Evolutionary conservation across 208 protist species (phyloP).

Genomic region (Trypanosoma cruzi): DNA sequence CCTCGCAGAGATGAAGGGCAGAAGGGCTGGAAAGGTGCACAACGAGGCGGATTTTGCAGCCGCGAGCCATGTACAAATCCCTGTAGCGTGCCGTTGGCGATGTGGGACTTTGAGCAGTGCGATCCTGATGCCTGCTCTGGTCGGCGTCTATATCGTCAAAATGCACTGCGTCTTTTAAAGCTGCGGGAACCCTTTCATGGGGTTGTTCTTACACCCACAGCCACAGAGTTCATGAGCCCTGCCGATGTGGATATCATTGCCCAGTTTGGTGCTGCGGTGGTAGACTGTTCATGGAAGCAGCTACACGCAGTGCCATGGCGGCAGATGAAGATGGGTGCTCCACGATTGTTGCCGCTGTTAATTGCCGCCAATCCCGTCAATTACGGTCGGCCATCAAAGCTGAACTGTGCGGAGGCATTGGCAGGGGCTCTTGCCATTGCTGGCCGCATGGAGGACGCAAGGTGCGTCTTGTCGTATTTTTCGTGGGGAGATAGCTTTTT

Average conservation of each 20-base stretch:
- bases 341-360: slow-evolving; percentile 96
- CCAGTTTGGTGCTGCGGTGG: slow-evolving; percentile 94
- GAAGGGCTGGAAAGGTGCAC: background rate
- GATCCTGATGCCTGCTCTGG: slow-evolving; percentile 98
- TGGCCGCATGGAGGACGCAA: slow-evolving; percentile 92
- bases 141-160: slow-evolving; percentile 92
- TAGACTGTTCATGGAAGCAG: slow-evolving; percentile 99
- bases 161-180: slow-evolving; percentile 88
- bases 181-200: slow-evolving; percentile 93
- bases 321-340: slow-evolving; percentile 91
- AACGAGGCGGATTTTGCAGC: slow-evolving; percentile 26
- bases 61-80: slow-evolving; percentile 52
- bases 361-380: slow-evolving; percentile 99
- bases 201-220: slow-evolving; percentile 96
- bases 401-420: slow-evolving; percentile 98
- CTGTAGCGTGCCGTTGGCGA: slow-evolving; percentile 89
- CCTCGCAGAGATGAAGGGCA: background rate
- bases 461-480: slow-evolving; percentile 95
- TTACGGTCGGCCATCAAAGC: slow-evolving; percentile 97
- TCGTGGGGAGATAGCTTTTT: slow-evolving; percentile 98
- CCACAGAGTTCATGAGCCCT: slow-evolving; percentile 93
- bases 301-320: slow-evolving; percentile 96
- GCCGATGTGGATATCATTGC: slow-evolving; percentile 92
- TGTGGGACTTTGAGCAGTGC: slow-evolving; percentile 99
- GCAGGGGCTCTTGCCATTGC: slow-evolving; percentile 96